Conservation (phyloP, 2,329 filamentous ascomycete genomes). For the Colletotrichum sp. region DNA sequence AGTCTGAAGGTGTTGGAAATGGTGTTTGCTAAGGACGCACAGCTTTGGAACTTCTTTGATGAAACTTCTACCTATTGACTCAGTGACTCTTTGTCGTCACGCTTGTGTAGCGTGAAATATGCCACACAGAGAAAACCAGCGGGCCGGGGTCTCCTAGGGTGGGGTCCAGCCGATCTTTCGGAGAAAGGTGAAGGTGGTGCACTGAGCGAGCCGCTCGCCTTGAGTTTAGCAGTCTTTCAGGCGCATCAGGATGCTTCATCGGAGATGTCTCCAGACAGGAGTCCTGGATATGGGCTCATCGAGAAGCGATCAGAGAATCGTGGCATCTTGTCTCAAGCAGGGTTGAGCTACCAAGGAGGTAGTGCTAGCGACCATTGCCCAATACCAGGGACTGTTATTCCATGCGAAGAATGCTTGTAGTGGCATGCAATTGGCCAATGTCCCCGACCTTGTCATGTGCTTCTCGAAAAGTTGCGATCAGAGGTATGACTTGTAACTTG, state of each 20-base stretch:
- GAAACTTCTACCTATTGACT: too few relatives aligned
- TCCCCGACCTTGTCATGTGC: background rate
- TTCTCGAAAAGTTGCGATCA: background rate
- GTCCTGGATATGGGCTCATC: background rate
- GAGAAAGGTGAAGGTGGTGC: conserved; percentile 67
- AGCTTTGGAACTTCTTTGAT: background rate
- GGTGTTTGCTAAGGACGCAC: background rate
- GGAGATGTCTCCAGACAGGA: background rate
- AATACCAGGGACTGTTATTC: background rate
- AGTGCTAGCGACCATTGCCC: background rate
- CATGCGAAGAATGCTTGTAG: background rate
- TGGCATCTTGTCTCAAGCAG: background rate
- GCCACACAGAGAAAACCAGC: conserved; percentile 38
- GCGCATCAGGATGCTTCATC: conserved; percentile 45
- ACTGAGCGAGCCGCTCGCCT: conserved; percentile 47
- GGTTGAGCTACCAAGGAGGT: background rate
- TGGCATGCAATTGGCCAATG: background rate
- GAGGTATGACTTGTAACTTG: background rate
- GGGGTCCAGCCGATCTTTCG: conserved; percentile 76
- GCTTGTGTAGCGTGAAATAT: too few relatives aligned
- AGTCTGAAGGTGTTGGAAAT: background rate
- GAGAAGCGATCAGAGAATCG: background rate
- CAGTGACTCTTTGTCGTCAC: too few relatives aligned
- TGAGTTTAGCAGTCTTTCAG: conserved; percentile 64
- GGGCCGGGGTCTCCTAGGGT: conserved; percentile 71